Evolutionary conservation across 2,329 filamentous ascomycete genomes (phyloP), one percentile per base, ranked within the genome.

Genomic region (Aphanocladium album): DNA sequence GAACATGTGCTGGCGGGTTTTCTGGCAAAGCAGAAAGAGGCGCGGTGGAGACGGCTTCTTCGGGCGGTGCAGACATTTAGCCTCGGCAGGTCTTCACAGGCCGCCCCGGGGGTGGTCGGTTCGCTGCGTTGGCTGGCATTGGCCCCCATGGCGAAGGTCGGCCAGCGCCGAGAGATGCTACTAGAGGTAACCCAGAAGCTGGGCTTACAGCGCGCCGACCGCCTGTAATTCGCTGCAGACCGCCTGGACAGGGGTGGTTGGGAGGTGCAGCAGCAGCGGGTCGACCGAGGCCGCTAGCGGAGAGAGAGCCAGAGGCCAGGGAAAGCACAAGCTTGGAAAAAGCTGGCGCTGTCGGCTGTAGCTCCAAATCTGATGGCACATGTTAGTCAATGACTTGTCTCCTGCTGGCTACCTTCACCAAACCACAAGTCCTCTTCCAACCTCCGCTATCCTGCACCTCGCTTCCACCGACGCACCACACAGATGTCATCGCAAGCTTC

Each of bases 11-110:
- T 52, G 59, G 45, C 17, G 50, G 30, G 43, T 39, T 47, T 37
- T 25, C 30, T 23, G 16, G 16, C 9, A 5, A 41, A 41, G 35
- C 46, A 41, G 39, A 27, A 52, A 57, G n/a, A 19, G 39, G 54
- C 33, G 45, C 47, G 49, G 60, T 60, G 56, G 55, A 49, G 37
- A 52, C 50, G 27, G 43, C 52, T 52, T 62, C 45, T 59, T 62
- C 63, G 65, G 64, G 57, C 56, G 35, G 54, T 59, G 63, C 45
- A 60, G 54, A 30, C 37, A 23, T 57, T 65, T 66, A 65, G 66
- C 66, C 66, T 67, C 66, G 66, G 66, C 62, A 62, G 60, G 43
- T 53, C 43, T 51, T 17, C 11, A 25, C 23, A 53, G 50, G 33
- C 49, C 8, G n/a, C n/a, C 39, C n/a, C n/a, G n/a, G n/a, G 39